Base-by-base conservation (phyloP, 768 basidiomycete genomes). In the Hygrophorus pudorinus region DNA sequence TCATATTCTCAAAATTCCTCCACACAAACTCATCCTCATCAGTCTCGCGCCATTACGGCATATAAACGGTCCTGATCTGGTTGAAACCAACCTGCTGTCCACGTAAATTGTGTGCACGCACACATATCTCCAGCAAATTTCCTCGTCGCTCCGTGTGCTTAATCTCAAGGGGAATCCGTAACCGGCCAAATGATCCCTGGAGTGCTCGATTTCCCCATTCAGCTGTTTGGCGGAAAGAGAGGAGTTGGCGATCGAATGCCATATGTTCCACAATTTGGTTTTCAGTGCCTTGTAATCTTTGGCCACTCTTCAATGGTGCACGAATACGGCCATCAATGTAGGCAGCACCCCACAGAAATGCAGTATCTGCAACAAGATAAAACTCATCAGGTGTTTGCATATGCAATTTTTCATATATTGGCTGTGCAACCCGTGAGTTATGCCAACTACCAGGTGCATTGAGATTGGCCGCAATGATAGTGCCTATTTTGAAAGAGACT, bases 201-300 rank as follows among this genome's bases (percentile, higher is more conserved):
- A 76, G 39, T 4, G 55, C 47, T 1, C 58, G 57, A 60, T 67
- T 74, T 0, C 73, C 73, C 75, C 72, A 77, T 49, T 77, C 71
- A 9, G 70, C 70, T 1, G 72, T 67, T 51, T 77, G 73, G 1
- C 64, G 51, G 47, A 56, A 73, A 2, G 68, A 71, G 0, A 75
- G 53, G 0, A 75, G 59, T 47, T 75, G 53, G 0, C 54, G 41
- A 51, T 73, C 59, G 44, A 60, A 64, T 2, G 35, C 52, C 24
- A 65, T 36, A 0, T 48, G 11, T 18, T 56, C 48, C 3, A 53
- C 51, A 7, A 56, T 53, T 14, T 61, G 55, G 5, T 42, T 36
- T 6, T 29, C 16, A 41, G 54, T 51, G 6, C 31, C 42, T 5
- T 48, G 55, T 2, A 63, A 42, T 0, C 40, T 45, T 4, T 55